These are phyloP conservation scores for Entoloma clypeatum DNA, from an alignment of 1,284 basidiomycete genomes.

Conservation along the genomic window DNA sequence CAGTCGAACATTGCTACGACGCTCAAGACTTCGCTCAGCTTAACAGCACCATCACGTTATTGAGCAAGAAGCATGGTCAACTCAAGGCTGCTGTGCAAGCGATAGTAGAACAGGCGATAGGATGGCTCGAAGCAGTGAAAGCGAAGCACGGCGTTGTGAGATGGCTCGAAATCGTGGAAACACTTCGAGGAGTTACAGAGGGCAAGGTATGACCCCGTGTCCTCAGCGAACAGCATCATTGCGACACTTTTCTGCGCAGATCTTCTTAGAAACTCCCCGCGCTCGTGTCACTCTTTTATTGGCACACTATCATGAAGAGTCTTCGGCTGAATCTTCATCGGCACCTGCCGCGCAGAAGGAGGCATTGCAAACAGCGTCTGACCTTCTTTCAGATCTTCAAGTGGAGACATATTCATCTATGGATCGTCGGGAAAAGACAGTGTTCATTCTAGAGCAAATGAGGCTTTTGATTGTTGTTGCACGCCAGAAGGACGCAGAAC, in stretches of 20 bases:
- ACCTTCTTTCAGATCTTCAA: conserved; percentile 91
- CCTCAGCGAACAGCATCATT: neutral
- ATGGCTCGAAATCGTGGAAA: conserved; percentile 88
- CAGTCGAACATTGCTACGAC: conserved; percentile 71
- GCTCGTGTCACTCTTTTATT: conserved; percentile 89
- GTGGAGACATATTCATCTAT: conserved; percentile 99
- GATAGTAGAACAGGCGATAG: conserved; percentile 85
- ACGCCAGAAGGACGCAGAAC: conserved; percentile 59
- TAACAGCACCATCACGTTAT: conserved; percentile 67
- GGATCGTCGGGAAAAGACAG: conserved; percentile 97
- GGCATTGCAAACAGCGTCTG: conserved; percentile 78
- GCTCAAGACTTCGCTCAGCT: conserved; percentile 67
- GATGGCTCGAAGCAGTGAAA: conserved; percentile 75
- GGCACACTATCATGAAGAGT: conserved; percentile 77
- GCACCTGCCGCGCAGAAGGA: conserved; percentile 49
- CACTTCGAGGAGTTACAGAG: conserved; percentile 89
- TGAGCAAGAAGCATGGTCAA: conserved; percentile 98
- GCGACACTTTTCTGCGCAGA: conserved; percentile 44
- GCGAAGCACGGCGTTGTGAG: conserved; percentile 62
- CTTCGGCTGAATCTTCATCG: conserved; percentile 44
- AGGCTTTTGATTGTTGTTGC: conserved; percentile 76
- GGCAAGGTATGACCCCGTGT: conserved; percentile 68
- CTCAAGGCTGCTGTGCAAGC: conserved; percentile 87
- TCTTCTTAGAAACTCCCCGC: conserved; percentile 95
- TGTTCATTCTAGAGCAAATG: conserved; percentile 99